Evolutionary conservation across 306 rosid genomes (phyloP), one percentile per base, ranked within the genome.

Genomic region (Leucaena leucocephala): DNA sequence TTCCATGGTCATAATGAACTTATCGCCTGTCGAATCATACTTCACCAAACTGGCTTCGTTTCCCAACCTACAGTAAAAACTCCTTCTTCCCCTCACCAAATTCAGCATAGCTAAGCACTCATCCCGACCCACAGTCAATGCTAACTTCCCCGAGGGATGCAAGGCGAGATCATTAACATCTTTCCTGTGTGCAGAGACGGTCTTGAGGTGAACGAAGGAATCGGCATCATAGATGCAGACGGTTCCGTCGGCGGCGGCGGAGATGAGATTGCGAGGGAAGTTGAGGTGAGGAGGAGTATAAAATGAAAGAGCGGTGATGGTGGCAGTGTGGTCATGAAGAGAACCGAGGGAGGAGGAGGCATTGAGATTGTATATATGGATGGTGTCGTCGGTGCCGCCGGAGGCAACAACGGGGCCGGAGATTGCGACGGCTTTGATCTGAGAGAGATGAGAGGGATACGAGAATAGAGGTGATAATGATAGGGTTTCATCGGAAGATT

Each of bases 261-360:
- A 95, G 89, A 95, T 45, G 83, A 95, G 98, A 76, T 91, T 95
- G 67, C 94, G 95, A 4, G 98, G 98, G 77, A 86, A 87, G 66
- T 90, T 80, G 72, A 91, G 89, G 38, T 77, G 1, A 2, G 93
- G 86, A 57, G 90, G 93, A 34, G 96, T 72, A 84, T 83, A 87
- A 89, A 95, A 95, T 16, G 98, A 80, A 48, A 95, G 92, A 50
- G 96, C 76, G 45, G 97, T 95, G 79, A 95, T 77, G 46, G 97
- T 77, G 75, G 97, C 86, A 45, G 95, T 83, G 88, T 92, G 94
- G 19, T 90, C 88, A 67, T 83, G 82, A 76, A 91, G 98, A 50
- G 98, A 92, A 4, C 98, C 98, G 44, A 95, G 86, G 85, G 94
- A 91, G 77, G 97, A 74, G 63, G 94, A 68, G 43, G 86, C n/a